Base-by-base conservation (phyloP, 164 flowering plant species). In the Chloranthus sessilifolius region DNA sequence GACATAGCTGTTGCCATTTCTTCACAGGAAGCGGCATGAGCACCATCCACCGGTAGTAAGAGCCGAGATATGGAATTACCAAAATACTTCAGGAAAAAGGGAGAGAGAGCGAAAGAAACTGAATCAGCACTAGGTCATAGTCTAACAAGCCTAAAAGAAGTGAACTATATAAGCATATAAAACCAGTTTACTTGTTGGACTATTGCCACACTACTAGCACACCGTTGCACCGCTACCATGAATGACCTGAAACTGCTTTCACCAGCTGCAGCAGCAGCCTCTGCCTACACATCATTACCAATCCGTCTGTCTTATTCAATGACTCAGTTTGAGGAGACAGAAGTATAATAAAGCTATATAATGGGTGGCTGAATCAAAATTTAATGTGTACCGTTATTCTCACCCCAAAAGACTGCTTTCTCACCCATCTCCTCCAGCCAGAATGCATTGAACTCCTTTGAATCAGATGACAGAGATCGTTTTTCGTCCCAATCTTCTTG, bases 261-360 rank as follows among this genome's bases (percentile, higher is more conserved):
- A 52, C 99, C 97, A 66, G 95, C 99, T 58, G 88, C 92, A 48
- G 99, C 99, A 53, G 97, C 96, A 53, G 99, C 99, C 76, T 89
- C 97, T 41, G 97, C 99, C 99, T 94, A 60, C 68, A 72, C 7
- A 68, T 30, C 35, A 61, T 33, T 15, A 50, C 27, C 31, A 64
- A 59, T 19, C 21, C 37, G 19, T 35, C 35, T 52, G 22, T 23
- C n/a, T 61, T 36, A 56, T 34, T 15, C 3, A n/a, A 7, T 12
- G 25, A 35, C 21, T 40, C 19, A 17, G 36, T 6, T 29, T 34
- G 20, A 7, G 38, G 35, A 57, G 7, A 9, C 7, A 16, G 25
- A 40, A 7, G 9, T 4, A 47, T 15, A 38, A 16, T 4, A 46
- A 24, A 50, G n/a, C n/a, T n/a, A n/a, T n/a, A n/a, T n/a, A n/a